A percentile compares a stretch with the other conserved stretches of the same genome.
These are phyloP conservation scores for Bassia scoparia DNA, from an alignment of 148 eudicot species.

Conservation along the genomic window DNA sequence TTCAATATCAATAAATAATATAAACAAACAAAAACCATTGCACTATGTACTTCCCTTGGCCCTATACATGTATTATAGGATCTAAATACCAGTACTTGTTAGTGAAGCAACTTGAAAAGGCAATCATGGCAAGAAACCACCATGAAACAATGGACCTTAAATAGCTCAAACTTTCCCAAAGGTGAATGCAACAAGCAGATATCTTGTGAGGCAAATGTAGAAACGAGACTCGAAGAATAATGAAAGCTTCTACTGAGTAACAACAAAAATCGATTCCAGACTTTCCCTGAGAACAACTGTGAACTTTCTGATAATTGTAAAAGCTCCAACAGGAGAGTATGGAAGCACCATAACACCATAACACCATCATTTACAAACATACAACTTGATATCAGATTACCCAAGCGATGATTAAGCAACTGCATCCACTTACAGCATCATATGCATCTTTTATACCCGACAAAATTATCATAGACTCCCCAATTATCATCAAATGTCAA, in stretches of 20 bases:
- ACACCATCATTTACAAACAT: neutral
- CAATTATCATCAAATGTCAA: neutral
- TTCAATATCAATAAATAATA: conserved; percentile 15
- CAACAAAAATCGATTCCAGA: too few relatives aligned
- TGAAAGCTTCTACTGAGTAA: neutral
- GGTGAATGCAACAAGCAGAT: neutral
- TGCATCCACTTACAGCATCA: conserved; percentile 12
- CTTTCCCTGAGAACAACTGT: neutral
- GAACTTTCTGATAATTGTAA: neutral
- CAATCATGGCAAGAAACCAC: conserved; percentile 16
- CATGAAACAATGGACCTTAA: neutral
- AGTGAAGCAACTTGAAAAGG: conserved; percentile 4
- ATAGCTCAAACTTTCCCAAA: conserved; percentile 4
- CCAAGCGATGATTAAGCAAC: conserved; percentile 13
- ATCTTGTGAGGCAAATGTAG: conserved; percentile 1
- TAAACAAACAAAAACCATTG: conserved; percentile 4
- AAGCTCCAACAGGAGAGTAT: neutral
- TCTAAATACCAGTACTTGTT: conserved; percentile 7
- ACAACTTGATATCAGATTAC: neutral
- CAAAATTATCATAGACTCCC: neutral
- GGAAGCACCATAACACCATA: neutral
- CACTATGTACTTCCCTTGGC: conserved; percentile 19
- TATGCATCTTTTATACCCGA: neutral
- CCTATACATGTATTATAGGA: conserved; percentile 1
- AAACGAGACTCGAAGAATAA: neutral